Evolutionary conservation across 345 rosid genomes (phyloP).

Genomic region (Syzygium grande): DNA sequence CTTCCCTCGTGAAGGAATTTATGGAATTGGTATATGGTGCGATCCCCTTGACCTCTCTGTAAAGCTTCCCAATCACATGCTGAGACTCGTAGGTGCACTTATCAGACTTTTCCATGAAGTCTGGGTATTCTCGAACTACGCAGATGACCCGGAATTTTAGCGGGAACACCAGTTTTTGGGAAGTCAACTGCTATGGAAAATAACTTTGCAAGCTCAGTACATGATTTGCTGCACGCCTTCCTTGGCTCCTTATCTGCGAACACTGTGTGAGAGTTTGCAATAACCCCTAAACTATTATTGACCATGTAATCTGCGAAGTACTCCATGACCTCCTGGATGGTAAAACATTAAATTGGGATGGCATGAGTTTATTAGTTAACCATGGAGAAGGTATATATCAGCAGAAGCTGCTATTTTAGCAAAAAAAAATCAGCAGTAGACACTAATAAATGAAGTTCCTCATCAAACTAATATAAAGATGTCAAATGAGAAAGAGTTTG

Average conservation of each 20-base stretch:
- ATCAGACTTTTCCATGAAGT: conserved; percentile 54
- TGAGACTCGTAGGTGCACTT: conserved; percentile 32
- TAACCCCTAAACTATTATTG: conserved; percentile 47
- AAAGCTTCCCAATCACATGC: conserved; percentile 41
- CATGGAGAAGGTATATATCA: conserved; percentile 23
- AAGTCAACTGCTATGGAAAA: conserved; percentile 48
- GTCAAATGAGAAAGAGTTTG: conserved; percentile 7
- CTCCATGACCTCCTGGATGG: conserved; percentile 36
- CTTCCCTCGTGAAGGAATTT: conserved; percentile 22
- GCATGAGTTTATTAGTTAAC: background rate
- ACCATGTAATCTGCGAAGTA: conserved; percentile 41
- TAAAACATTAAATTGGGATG: conserved; percentile 14
- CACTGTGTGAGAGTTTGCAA: conserved; percentile 46
- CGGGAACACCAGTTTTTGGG: conserved; percentile 55
- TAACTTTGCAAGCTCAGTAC: conserved; percentile 33
- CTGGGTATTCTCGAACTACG: conserved; percentile 37
- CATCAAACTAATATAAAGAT: conserved; percentile 43
- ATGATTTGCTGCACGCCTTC: conserved; percentile 29
- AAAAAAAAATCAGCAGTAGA: conserved; percentile 15
- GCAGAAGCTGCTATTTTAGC: background rate
- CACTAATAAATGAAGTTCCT: background rate
- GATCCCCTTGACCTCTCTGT: conserved; percentile 32
- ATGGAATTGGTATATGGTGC: conserved; percentile 9
- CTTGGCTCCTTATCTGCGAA: conserved; percentile 30
- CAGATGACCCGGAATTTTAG: conserved; percentile 25